Base-by-base conservation (phyloP, 768 basidiomycete species). In the Chiua virens region DNA sequence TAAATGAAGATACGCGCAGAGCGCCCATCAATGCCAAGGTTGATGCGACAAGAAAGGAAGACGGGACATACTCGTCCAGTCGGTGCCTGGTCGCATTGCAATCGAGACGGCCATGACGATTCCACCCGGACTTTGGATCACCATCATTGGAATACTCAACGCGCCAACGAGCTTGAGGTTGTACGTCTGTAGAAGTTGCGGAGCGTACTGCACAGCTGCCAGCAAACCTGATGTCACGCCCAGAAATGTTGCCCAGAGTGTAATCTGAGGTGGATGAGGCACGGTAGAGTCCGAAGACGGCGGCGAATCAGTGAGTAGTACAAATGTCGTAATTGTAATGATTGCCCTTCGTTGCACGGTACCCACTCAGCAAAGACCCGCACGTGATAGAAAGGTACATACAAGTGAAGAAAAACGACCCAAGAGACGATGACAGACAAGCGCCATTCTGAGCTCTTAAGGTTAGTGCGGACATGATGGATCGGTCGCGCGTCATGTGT, bases 81-180 rank as follows among this genome's bases (percentile, higher is more conserved):
- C 85, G 0, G 89, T 91, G 0, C 86, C 87, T 2, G 87, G 87
- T 49, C 89, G 73, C 22, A 90, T 70, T 8, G 86, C 89, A 50
- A 93, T 89, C 55, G 85, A 89, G 5, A 86, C 55, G 7, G 91
- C 87, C 86, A 98, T 95, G n/a, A 91, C 64, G 4, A 90, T 73
- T 1, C 89, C 87, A 4, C 94, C 95, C 4, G 94, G 94, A 13
- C 83, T 92, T 70, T 98, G 96, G 15, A 99, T 90, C 42, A 82
- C 72, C 96, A 99, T 98, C 84, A 92, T 98, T 1, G 89, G 87
- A 50, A 99, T 89, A 62, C 92, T 94, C 15, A 98, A 75, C 0
- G 93, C 92, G 3, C 96, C 96, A 9, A 98, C 94, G 13, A 96
- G 79, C 62, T 85, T 87, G 27, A 79, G 69, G 5, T 72, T 73